A percentile compares a stretch with the other conserved stretches of the same genome.
phyloP scores from a whole-genome alignment of 805 yeast species.

The Candida corydali region DNA sequence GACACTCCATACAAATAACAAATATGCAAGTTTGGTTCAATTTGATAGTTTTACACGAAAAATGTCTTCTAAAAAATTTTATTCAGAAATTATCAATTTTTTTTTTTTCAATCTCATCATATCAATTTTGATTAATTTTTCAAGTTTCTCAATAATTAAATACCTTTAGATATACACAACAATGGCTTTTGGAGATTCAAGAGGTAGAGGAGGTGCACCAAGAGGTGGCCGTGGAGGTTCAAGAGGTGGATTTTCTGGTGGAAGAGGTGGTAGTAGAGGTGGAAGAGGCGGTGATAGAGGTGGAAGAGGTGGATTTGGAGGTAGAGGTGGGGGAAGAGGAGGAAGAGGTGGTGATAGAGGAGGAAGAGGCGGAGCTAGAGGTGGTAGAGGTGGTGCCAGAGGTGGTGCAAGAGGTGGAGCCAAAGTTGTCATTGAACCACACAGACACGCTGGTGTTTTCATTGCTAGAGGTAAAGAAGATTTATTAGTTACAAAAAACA shows the following conservation, averaged over 20 bases:
- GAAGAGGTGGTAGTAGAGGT: constrained; percentile 50
- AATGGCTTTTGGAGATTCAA: constrained; percentile 76
- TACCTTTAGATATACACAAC: too few species aligned
- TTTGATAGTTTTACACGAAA: not conserved
- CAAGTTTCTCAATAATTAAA: too few species aligned
- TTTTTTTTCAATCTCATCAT: constrained; percentile 2
- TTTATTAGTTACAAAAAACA: constrained; percentile 91
- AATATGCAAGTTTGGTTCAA: constrained; percentile 6
- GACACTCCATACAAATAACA: constrained; percentile 1
- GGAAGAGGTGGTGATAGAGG: constrained; percentile 37
- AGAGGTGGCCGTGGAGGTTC: constrained; percentile 42
- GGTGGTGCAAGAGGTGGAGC: constrained; percentile 92
- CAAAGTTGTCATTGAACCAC: constrained; percentile 96
- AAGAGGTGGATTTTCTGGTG: constrained; percentile 42
- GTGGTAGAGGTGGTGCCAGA: constrained; percentile 63
- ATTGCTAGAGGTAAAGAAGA: constrained; percentile 99
- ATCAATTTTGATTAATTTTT: constrained; percentile 5
- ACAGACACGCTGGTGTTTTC: constrained; percentile 97
- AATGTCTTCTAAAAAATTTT: constrained; percentile 1
- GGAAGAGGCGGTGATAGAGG: constrained; percentile 54
- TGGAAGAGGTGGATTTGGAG: constrained; percentile 57
- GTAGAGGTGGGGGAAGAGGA: constrained; percentile 52
- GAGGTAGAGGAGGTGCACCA: constrained; percentile 49
- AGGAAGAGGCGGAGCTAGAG: constrained; percentile 51
- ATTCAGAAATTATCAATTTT: too few species aligned